Evolutionary conservation across 116 monocot genomes (phyloP), one percentile per base, ranked within the genome.

Genomic region (Zostera marina): DNA sequence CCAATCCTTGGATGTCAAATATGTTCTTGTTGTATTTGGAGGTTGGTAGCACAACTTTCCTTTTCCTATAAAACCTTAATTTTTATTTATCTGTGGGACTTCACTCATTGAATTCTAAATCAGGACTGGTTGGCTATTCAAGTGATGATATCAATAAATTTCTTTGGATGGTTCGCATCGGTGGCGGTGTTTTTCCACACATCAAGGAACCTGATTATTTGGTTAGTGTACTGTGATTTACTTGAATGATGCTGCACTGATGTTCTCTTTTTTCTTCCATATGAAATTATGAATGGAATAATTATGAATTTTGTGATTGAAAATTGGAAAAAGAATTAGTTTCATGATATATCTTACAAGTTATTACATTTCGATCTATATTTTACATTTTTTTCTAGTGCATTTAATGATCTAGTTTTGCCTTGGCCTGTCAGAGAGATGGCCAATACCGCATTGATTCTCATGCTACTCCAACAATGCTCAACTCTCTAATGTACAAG

Each of bases 121-220:
- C 69, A 93, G 92, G 92, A 51, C 87, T 88, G 54, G 82, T 79
- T 19, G 94, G 94, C 17, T 94, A 88, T 77, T 88, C 84, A 58
- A 84, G 81, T 46, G 88, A 94, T 79, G 88, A 94, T 72, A 94
- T 93, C 60, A 88, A 88, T 59, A 94, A 63, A 69, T 94, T 94
- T 69, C 53, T 94, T 14, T 94, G 94, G 94, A 94, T 94, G 94
- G 94, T 94, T 11, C 81, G 94, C 8, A 94, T 94, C 76, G 94
- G 88, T 53, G 94, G 88, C 59, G 94, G 94, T 12, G 94, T 94
- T 17, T 94, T 94, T 62, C 88, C 94, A 62, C 85, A 85, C 44
- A 94, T 94, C 58, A 88, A 85, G 68, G 94, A 94, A 68, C 85
- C 88, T 42, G 94, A 94, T 70, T 94, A 94, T 79, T 88, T 94